Percentiles rank a stretch among this genome's conserved stretches.
Conservation (phyloP, 2,329 filamentous ascomycete genomes). For the Hortaea werneckii region DNA sequence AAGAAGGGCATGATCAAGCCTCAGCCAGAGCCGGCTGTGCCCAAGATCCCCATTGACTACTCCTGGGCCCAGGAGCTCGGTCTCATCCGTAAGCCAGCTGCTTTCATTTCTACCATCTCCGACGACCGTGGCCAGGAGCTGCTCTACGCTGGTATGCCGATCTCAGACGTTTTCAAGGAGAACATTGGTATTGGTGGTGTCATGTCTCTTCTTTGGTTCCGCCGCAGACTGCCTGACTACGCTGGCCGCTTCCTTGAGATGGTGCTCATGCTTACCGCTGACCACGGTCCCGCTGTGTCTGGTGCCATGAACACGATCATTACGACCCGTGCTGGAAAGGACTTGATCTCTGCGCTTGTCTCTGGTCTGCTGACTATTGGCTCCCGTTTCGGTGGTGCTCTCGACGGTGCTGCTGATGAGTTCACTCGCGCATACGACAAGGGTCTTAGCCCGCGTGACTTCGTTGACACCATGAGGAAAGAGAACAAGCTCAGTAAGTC, state of each 20-base stretch:
- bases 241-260: conserved; percentile 99
- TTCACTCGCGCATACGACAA: conserved; percentile 98
- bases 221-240: conserved; percentile 87
- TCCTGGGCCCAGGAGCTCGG: conserved; percentile 99
- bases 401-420: conserved; percentile 95
- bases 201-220: conserved; percentile 99
- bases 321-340: conserved; percentile 97
- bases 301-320: conserved; percentile 99
- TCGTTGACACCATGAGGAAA: conserved; percentile 98
- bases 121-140: conserved; percentile 99
- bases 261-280: conserved; percentile 99
- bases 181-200: conserved; percentile 99
- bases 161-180: conserved; percentile 99
- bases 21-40: conserved; percentile 77
- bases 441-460: conserved; percentile 94
- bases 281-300: conserved; percentile 96
- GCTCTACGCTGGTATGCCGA: conserved; percentile 97
- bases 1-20: conserved; percentile 76
- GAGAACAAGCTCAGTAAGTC: conserved; percentile 91
- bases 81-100: conserved; percentile 97
- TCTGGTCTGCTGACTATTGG: conserved; percentile 96
- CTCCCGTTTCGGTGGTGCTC: conserved; percentile 94
- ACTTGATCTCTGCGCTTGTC: conserved; percentile 89
- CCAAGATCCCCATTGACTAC: conserved; percentile 99
- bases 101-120: conserved; percentile 99